Evolutionary conservation across 164 flowering plant genomes (phyloP), one percentile per base, ranked within the genome.

Genomic region (Tetracentron sinense): DNA sequence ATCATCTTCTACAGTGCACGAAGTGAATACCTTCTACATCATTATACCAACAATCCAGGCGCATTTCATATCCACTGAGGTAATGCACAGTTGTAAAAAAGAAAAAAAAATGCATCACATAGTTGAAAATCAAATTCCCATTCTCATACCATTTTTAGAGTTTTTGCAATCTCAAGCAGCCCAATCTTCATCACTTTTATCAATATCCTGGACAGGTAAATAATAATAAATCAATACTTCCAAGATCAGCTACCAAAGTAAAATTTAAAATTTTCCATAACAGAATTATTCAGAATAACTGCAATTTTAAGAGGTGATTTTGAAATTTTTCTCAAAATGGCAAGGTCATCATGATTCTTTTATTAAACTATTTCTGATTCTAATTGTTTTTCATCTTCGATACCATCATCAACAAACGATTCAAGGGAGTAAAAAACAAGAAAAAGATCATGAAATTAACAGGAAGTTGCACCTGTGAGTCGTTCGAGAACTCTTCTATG

Each of bases 101-200:
- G n/a, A 49, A n/a, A 0, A 47, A 17, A 61, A 51, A 23, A 35
- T 23, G 33, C 42, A 60, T 8, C 20, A 60, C 19, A 3, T 29
- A 48, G 38, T 6, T 14, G 58, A n/a, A 53, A 23, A 19, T 16
- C 56, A 31, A 33, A 3, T 42, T n/a, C n/a, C n/a, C n/a, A n/a
- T 23, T 25, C 21, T 12, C 6, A 46, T 42, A 25, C 27, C 28
- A 28, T n/a, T n/a, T 48, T 22, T 11, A 19, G 30, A 44, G 28
- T 46, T 31, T 31, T 20, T 26, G 56, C 63, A 51, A 48, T 26
- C 42, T 79, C 71, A 79, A 58, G 71, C 79, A 65, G 75, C 69
- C 84, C 85, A 85, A 65, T 81, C 90, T 56, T 78, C 80, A 62
- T 83, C 90, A 63, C 81, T 80, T 63, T 20, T 84, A 64, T 72